A percentile compares a stretch with the other conserved stretches of the same genome.
Conservation (phyloP, 768 basidiomycete species). For the Trametes cinnabarina region DNA sequence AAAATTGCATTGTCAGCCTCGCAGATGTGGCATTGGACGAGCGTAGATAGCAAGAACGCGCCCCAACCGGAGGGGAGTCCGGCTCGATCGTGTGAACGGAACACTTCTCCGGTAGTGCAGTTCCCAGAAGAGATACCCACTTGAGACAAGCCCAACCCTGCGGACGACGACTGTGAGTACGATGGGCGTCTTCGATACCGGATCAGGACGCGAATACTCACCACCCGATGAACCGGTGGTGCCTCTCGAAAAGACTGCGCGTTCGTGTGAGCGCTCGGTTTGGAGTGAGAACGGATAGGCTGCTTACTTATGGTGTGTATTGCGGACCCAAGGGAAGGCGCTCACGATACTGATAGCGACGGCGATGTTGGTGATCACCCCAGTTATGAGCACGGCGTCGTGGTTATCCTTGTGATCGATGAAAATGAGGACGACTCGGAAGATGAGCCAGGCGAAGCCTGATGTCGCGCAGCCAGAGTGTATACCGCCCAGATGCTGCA, state of each 20-base stretch:
- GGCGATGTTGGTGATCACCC: conserved; percentile 40
- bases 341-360: conserved; percentile 37
- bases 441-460: conserved; percentile 37
- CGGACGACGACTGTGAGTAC: conserved; percentile 20
- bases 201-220: conserved; percentile 22
- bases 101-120: background rate
- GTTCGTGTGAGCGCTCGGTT: conserved; percentile 13
- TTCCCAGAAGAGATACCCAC: conserved; percentile 24
- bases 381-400: conserved; percentile 36
- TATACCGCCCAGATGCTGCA: conserved; percentile 44
- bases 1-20: conserved; percentile 1
- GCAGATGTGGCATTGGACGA: background rate
- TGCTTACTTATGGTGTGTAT: conserved; percentile 42
- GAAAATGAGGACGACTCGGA: conserved; percentile 37
- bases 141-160: conserved; percentile 33
- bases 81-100: conserved; percentile 12
- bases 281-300: background rate
- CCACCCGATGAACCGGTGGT: conserved; percentile 46
- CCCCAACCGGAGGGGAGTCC: background rate
- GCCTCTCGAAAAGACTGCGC: conserved; percentile 40
- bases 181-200: conserved; percentile 14
- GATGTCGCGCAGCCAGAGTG: conserved; percentile 44
- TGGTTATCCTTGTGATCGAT: conserved; percentile 35
- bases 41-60: background rate
- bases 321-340: conserved; percentile 44